Evolutionary conservation across 768 basidiomycete genomes (phyloP).

Genomic region (Auricularia heimuer): DNA sequence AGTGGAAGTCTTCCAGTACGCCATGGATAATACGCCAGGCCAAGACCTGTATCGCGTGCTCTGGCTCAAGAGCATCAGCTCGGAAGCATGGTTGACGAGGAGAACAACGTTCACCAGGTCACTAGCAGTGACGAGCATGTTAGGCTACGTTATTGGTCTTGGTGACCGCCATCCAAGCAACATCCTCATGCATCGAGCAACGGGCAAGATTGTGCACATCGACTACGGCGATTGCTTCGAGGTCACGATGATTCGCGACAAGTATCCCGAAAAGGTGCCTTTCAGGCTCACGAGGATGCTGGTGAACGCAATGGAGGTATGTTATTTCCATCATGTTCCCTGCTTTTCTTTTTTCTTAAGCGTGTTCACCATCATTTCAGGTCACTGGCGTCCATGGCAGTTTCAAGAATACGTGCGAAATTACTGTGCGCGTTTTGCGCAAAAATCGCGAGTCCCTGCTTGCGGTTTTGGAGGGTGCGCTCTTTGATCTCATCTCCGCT

Average conservation of each 20-base stretch:
- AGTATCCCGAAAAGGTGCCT: conserved; percentile 97
- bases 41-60: conserved; percentile 95
- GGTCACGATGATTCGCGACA: conserved; percentile 94
- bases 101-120: conserved; percentile 93
- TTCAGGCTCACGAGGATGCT: conserved; percentile 98
- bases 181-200: conserved; percentile 79
- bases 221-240: conserved; percentile 99
- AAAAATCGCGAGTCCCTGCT: conserved; percentile 98
- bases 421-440: conserved; percentile 93
- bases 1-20: conserved; percentile 98
- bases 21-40: conserved; percentile 94
- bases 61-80: conserved; percentile 92
- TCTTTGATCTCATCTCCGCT: background rate
- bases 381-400: conserved; percentile 98
- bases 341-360: too few species aligned
- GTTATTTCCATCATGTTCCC: conserved; percentile 11
- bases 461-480: conserved; percentile 78
- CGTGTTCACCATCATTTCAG: conserved; percentile 28
- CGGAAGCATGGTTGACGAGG: conserved; percentile 96
- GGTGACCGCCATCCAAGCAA: conserved; percentile 99
- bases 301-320: conserved; percentile 96
- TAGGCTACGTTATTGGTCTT: conserved; percentile 92
- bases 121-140: conserved; percentile 95
- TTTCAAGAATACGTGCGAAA: conserved; percentile 91
- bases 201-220: conserved; percentile 93